Conservation (phyloP, 257 asterid species). For the Solanum verrucosum region DNA sequence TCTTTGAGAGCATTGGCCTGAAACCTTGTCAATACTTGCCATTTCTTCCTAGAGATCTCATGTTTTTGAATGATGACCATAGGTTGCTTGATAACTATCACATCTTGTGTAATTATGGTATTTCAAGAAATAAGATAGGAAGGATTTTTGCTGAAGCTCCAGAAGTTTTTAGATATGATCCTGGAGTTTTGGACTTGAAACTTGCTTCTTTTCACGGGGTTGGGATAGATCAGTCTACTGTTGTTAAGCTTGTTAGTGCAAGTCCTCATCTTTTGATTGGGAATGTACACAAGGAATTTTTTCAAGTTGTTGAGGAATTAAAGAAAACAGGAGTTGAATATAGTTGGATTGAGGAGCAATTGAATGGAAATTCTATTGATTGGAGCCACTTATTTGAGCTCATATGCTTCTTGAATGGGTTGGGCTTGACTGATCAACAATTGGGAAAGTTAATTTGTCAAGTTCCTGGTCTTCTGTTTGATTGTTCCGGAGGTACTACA, state of each 20-base stretch:
- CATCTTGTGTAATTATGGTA: slow-evolving; percentile 54
- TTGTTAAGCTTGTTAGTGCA: slow-evolving; percentile 41
- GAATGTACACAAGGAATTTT: slow-evolving; percentile 15
- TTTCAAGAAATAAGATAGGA: slow-evolving; percentile 45
- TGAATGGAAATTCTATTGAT: slow-evolving; percentile 22
- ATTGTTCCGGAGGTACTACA: slow-evolving; percentile 36
- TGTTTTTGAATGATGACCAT: slow-evolving; percentile 58
- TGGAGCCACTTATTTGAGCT: slow-evolving; percentile 45
- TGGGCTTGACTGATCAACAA: slow-evolving; percentile 37
- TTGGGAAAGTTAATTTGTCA: slow-evolving; percentile 13
- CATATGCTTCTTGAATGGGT: slow-evolving; percentile 24
- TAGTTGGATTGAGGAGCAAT: slow-evolving; percentile 39
- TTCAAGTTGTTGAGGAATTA: slow-evolving; percentile 29
- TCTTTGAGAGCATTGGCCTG: slow-evolving; percentile 75
- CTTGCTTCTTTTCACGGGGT: slow-evolving; percentile 29
- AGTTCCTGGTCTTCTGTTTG: slow-evolving; percentile 43
- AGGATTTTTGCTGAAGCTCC: slow-evolving; percentile 43
- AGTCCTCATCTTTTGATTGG: slow-evolving; percentile 49
- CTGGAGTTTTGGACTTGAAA: slow-evolving; percentile 35
- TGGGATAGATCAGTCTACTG: slow-evolving; percentile 41
- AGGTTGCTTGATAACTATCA: slow-evolving; percentile 51
- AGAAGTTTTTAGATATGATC: slow-evolving; percentile 38
- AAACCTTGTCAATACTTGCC: slow-evolving; percentile 33
- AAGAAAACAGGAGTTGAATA: slow-evolving; percentile 25
- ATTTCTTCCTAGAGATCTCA: slow-evolving; percentile 47